Percentiles rank a stretch among this genome's conserved stretches.
phyloP scores from a whole-genome alignment of 140 eudicot genomes.

The Senecio squalidus region DNA sequence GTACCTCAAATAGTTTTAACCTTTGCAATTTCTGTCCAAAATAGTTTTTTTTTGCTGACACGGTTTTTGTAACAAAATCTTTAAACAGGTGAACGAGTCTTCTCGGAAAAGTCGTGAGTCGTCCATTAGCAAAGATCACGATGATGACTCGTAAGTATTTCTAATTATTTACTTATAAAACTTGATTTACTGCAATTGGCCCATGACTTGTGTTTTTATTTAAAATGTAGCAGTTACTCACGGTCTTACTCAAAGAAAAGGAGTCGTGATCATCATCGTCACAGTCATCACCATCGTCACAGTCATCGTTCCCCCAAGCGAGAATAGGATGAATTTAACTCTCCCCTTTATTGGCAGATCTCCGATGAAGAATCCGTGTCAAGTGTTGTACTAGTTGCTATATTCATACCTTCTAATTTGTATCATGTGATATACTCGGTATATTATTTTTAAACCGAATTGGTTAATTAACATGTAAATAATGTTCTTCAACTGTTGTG shows the following conservation, averaged over 20 bases:
- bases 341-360: background rate
- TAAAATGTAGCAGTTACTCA: slow-evolving; percentile 33
- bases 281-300: background rate
- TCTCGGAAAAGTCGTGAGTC: slow-evolving; percentile 41
- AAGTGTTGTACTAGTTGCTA: slow-evolving; percentile 22
- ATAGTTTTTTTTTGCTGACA: background rate
- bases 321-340: slow-evolving; percentile 13
- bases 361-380: slow-evolving; percentile 7
- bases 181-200: background rate
- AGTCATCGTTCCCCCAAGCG: slow-evolving; percentile 31
- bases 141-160: slow-evolving; percentile 56
- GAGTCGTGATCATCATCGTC: slow-evolving; percentile 28
- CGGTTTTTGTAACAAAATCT: background rate
- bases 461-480: slow-evolving; percentile 29
- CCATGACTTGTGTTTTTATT: background rate
- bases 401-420: slow-evolving; percentile 9
- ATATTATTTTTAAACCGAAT: slow-evolving; percentile 16
- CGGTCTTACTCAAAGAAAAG: slow-evolving; percentile 42
- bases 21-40: too few species aligned
- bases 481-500: background rate
- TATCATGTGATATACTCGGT: too few species aligned
- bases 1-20: too few species aligned
- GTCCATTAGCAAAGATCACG: slow-evolving; percentile 36
- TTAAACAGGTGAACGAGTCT: slow-evolving; percentile 42
- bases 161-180: background rate